These are phyloP conservation scores for Microcyclospora pomicola DNA, from an alignment of 2,329 filamentous ascomycete genomes.

Conservation along the genomic window DNA sequence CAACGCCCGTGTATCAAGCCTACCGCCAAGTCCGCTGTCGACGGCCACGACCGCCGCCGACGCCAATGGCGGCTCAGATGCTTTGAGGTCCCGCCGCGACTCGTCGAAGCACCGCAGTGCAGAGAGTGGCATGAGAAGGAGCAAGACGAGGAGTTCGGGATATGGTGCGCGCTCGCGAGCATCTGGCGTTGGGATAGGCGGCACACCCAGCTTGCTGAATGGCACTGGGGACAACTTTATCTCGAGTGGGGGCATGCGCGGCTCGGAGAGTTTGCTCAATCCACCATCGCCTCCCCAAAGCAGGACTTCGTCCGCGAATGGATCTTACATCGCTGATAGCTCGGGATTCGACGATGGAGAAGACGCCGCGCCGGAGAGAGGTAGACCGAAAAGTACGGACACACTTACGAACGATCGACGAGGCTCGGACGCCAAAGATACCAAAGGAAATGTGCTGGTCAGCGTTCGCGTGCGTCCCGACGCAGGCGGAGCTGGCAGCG, in stretches of 20 bases:
- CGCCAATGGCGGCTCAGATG: constrained; percentile 17
- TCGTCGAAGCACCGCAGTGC: constrained; percentile 20
- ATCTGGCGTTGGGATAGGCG: constrained; percentile 27
- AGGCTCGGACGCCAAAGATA: constrained; percentile 42
- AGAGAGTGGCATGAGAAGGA: constrained; percentile 16
- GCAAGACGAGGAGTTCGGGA: constrained; percentile 19
- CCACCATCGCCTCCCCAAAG: constrained; percentile 75
- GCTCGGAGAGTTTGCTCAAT: constrained; percentile 62
- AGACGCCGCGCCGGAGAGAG: constrained; percentile 37
- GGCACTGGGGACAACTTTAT: constrained; percentile 64
- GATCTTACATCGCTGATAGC: constrained; percentile 79
- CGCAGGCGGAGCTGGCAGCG: constrained; percentile 46
- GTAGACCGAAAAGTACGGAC: constrained; percentile 27
- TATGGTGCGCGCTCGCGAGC: constrained; percentile 36
- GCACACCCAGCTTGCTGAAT: constrained; percentile 60
- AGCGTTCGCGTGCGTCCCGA: constrained; percentile 90
- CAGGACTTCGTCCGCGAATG: constrained; percentile 80
- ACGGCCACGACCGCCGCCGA: constrained; percentile 32
- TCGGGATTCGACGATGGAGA: constrained; percentile 74
- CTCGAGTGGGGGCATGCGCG: constrained; percentile 46
- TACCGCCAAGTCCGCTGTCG: constrained; percentile 42
- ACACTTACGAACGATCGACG: constrained; percentile 18
- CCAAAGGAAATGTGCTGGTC: constrained; percentile 88
- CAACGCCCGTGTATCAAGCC: constrained; percentile 42
- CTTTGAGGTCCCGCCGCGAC: constrained; percentile 17